These are phyloP conservation scores for Didymosphaeria variabile DNA, from an alignment of 2,329 filamentous ascomycete genomes.

Conservation along the genomic window DNA sequence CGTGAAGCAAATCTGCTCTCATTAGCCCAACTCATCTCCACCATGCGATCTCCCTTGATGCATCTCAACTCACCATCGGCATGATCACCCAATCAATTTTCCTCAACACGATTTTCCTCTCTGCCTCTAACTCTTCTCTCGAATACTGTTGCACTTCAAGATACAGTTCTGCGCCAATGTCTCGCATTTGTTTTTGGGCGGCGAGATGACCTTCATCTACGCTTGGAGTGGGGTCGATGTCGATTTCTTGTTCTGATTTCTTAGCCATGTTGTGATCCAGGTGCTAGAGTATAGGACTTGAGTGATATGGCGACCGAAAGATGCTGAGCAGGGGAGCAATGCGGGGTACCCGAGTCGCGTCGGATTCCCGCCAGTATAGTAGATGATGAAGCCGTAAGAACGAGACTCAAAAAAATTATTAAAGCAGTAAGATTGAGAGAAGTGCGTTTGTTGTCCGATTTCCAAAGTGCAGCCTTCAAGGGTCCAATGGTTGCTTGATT, in stretches of 20 bases:
- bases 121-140: slow-evolving; percentile 54
- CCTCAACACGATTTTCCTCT: slow-evolving; percentile 52
- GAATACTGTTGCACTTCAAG: slow-evolving; percentile 56
- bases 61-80: slow-evolving; percentile 52
- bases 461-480: background rate
- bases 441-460: background rate
- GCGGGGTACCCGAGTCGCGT: slow-evolving; percentile 1
- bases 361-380: background rate
- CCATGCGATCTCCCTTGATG: background rate
- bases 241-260: slow-evolving; percentile 35
- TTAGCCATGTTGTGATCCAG: slow-evolving; percentile 4
- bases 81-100: slow-evolving; percentile 59
- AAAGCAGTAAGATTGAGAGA: too few species aligned
- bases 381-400: background rate
- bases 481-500: background rate
- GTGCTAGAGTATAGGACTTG: too few species aligned
- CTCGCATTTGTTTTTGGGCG: slow-evolving; percentile 49
- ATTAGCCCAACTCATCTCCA: background rate
- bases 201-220: slow-evolving; percentile 39
- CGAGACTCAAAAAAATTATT: too few species aligned
- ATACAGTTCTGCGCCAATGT: slow-evolving; percentile 58
- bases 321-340: background rate
- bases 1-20: slow-evolving; percentile 48
- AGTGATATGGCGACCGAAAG: background rate
- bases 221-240: slow-evolving; percentile 36